Evolutionary conservation across 2,329 filamentous ascomycete genomes (phyloP), one percentile per base, ranked within the genome.

Genomic region (Emmonsiellopsis sp.): DNA sequence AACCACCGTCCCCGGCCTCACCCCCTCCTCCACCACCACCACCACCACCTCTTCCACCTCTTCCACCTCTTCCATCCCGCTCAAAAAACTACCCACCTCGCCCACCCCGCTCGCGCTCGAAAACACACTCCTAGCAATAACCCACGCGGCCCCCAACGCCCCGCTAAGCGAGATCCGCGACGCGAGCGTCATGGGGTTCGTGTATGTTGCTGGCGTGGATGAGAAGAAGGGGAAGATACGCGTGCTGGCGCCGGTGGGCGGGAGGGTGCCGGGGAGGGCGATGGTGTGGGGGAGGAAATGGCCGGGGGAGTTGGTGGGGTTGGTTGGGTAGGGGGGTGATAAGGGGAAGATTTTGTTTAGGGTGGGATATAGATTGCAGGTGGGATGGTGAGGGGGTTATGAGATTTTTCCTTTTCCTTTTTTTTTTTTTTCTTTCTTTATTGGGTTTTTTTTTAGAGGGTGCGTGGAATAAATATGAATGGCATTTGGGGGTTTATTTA

Each of bases 131-230:
- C 74, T 97, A 7, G 89, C 92, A 0, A 84, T 98, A 51, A 89
- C 94, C 69, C 84, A 90, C 64, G 89, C 87, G 45, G 78, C 81
- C 2, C 71, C 81, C 0, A 83, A 80, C 46, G 89, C 93, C 56
- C 73, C 80, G 0, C 79, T 86, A 6, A 83, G 88, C 47, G 79
- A 82, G 1, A 84, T 97, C 44, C 81, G 88, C 10, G 86, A 91
- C 61, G 84, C 90, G 6, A 86, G 85, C 53, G 84, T 97, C 33
- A 86, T 94, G 79, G 93, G 93, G 0, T 98, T 95, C 64, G 80
- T 96, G 33, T 96, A 95, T 64, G 87, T 97, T 13, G 86, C 88
- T 0, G 88, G 95, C 57, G 88, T 97, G 3, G 91, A 98, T 64
- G 87, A 88, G 64, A 85, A 86, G 61, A 87, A 87, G 68, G 83